Evolutionary conservation across 805 yeast species (phyloP).

Genomic region (Debaryomyces maramus): DNA sequence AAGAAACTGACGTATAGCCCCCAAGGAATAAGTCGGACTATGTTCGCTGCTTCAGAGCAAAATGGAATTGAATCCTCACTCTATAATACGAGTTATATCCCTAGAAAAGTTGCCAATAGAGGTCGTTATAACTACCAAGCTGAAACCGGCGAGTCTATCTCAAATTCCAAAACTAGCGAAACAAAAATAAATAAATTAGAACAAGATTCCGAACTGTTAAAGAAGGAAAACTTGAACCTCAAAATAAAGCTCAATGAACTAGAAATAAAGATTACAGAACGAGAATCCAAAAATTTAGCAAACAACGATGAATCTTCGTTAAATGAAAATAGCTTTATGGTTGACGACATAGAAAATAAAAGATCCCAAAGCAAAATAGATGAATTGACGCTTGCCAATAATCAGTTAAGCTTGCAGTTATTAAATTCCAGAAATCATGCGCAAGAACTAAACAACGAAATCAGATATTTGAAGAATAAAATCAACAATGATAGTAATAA

Average conservation of each 20-base stretch:
- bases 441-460: constrained; percentile 21
- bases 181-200: constrained; percentile 2
- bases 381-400: constrained; percentile 4
- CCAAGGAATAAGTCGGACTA: background rate
- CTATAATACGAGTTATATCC: constrained; percentile 12
- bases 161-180: background rate
- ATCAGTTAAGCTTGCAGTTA: constrained; percentile 14
- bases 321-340: background rate
- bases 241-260: constrained; percentile 7
- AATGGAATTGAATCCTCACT: background rate
- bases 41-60: background rate
- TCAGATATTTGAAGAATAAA: constrained; percentile 7
- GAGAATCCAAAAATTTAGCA: background rate
- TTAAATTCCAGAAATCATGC: constrained; percentile 14
- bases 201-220: constrained; percentile 9
- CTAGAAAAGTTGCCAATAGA: constrained; percentile 8
- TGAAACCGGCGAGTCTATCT: background rate
- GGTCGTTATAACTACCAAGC: background rate
- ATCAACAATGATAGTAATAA: background rate
- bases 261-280: constrained; percentile 7
- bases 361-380: constrained; percentile 4
- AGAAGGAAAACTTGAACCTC: constrained; percentile 9
- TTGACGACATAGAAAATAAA: background rate
- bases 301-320: background rate
- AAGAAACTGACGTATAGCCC: constrained; percentile 2